Base-by-base conservation (phyloP, 2,329 filamentous ascomycete genomes). In the Cladophialophora psammophila region DNA sequence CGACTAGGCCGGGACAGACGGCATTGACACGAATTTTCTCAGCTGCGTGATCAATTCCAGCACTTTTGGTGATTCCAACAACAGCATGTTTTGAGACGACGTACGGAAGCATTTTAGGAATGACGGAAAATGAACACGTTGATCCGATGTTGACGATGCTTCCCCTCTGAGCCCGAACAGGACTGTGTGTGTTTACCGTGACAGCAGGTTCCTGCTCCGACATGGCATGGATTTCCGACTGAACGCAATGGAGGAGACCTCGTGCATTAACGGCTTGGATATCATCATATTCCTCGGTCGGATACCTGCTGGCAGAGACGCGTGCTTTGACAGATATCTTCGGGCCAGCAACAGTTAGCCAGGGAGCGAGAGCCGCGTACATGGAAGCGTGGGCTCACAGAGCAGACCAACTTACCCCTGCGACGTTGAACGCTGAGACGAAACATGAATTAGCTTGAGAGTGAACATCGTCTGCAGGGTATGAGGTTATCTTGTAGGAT, bases 1-100 rank as follows among this genome's bases (percentile, higher is more conserved):
- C 80, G 36, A 84, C 80, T 1, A 82, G 75, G 1, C 80, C 82
- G 0, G 82, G 77, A 53, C 77, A 78, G 31, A 67, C 50, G 2
- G 65, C 60, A 36, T 67, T 67, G 50, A 67, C 42, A 3, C 77
- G 69, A 45, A 79, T 76, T 0, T 69, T 71, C 45, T 78, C 71
- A 31, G 71, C 69, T 0, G 85, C 83, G 72, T 87, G 87, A 69
- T 88, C 83, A 18, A 87, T 86, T 0, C 84, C 85, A 68, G 86
- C 85, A 0, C 83, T 78, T 3, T 81, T 78, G 0, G 86, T 88
- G 81, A 88, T 82, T 20, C 82, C 84, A 58, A 88, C 84, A 1
- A 88, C 80, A 0, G 86, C 86, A 9, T 84, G 81, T 45, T 88
- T 88, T 1, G 85, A 86, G 0, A 82, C 84, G 64, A 38, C 50